Percentiles rank a stretch among this genome's conserved stretches.
Evolutionary conservation across 768 basidiomycete species (phyloP).

Genomic region (Trametes elegans): DNA sequence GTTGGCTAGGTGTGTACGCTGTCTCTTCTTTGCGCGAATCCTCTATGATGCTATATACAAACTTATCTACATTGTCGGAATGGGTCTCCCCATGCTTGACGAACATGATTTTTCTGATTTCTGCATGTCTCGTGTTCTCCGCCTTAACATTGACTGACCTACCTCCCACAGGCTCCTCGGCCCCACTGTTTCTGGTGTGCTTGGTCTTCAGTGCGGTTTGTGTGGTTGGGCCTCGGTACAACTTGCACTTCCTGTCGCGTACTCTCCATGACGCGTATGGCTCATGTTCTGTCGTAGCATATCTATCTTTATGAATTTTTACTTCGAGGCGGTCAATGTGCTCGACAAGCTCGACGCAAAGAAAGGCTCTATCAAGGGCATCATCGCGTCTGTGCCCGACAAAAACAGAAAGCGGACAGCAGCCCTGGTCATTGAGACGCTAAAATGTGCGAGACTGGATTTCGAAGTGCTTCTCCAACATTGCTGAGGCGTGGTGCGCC

Average conservation of each 20-base stretch:
- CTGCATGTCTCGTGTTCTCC: slow-evolving; percentile 2
- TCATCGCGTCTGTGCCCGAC: slow-evolving; percentile 70
- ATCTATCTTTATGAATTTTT: slow-evolving; percentile 77
- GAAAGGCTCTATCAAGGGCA: slow-evolving; percentile 89
- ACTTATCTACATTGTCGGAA: slow-evolving; percentile 95
- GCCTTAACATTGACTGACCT: neutral
- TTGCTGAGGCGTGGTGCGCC: neutral
- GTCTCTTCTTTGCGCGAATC: neutral
- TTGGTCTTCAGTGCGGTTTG: too few relatives aligned
- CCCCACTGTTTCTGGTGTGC: too few relatives aligned
- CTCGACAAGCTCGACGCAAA: slow-evolving; percentile 86
- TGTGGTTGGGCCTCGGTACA: too few relatives aligned
- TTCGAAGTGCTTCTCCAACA: neutral
- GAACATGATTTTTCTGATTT: slow-evolving; percentile 34
- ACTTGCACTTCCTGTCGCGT: slow-evolving; percentile 10
- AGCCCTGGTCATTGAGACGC: slow-evolving; percentile 88
- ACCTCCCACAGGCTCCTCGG: neutral
- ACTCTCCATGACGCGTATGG: slow-evolving; percentile 24
- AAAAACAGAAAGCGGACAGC: slow-evolving; percentile 75
- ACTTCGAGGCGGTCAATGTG: slow-evolving; percentile 83
- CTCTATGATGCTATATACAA: slow-evolving; percentile 50
- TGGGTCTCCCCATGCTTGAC: slow-evolving; percentile 49
- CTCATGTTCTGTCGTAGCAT: slow-evolving; percentile 27
- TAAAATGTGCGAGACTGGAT: slow-evolving; percentile 74
- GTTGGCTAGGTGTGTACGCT: too few relatives aligned